phyloP scores from a whole-genome alignment of 495 filamentous ascomycete genomes.

The Letharia lupina region DNA sequence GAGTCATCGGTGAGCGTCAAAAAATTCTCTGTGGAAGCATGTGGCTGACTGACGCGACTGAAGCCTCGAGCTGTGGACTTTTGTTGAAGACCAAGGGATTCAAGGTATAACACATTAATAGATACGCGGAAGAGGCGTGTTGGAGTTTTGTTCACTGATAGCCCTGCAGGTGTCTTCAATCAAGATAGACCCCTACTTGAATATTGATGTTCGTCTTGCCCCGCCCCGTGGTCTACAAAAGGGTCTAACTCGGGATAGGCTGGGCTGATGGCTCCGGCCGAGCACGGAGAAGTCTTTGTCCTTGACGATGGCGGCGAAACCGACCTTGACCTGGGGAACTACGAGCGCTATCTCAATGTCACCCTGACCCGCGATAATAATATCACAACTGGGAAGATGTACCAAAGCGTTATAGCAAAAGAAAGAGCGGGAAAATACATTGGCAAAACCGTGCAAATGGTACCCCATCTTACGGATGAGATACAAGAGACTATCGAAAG shows the following conservation, averaged over 20 bases:
- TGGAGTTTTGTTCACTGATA: conserved; percentile 25
- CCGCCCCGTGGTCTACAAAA: not conserved
- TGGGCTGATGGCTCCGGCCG: conserved; percentile 64
- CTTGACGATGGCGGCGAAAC: conserved; percentile 70
- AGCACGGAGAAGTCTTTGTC: conserved; percentile 66
- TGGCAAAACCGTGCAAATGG: conserved; percentile 86
- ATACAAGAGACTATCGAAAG: conserved; percentile 90
- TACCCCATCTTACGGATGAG: conserved; percentile 82
- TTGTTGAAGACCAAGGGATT: conserved; percentile 78
- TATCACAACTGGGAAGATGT: conserved; percentile 95
- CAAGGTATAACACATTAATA: conserved; percentile 43
- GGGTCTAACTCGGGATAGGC: conserved; percentile 34
- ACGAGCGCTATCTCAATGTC: conserved; percentile 72
- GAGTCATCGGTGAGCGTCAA: conserved; percentile 57
- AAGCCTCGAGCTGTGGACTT: conserved; percentile 61
- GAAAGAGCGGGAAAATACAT: conserved; percentile 81
- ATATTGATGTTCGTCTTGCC: conserved; percentile 48
- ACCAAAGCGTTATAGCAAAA: conserved; percentile 72
- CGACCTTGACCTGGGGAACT: conserved; percentile 94
- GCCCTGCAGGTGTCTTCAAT: conserved; percentile 47
- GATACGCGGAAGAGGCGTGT: conserved; percentile 17
- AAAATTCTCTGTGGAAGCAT: conserved; percentile 8
- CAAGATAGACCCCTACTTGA: conserved; percentile 78
- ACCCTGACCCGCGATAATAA: conserved; percentile 73
- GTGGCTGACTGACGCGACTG: conserved; percentile 27